Evolutionary conservation across 495 filamentous ascomycete genomes (phyloP), one percentile per base, ranked within the genome.

Genomic region (Lasiosphaeriaceae sp.): DNA sequence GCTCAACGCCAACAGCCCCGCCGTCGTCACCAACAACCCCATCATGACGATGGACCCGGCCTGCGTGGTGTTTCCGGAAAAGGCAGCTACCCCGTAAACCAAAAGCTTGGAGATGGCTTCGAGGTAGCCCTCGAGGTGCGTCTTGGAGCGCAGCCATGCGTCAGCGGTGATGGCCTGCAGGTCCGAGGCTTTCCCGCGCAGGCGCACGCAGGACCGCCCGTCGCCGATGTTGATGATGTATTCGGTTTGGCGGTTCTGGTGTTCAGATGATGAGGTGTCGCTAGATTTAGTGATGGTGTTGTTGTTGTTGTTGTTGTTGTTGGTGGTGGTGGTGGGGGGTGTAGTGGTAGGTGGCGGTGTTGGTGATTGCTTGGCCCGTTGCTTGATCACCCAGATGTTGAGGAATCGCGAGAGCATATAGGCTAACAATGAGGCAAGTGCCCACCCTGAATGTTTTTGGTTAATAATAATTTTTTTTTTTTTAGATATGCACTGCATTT

Each of bases 151-250:
- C 23, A 86, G 67, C 84, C 83, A 87, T 29, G 74, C 65, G 1
- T 76, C 74, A 2, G 75, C 71, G 2, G 81, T 86, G 52, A 86
- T 75, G 35, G 81, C 80, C 54, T 83, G 80, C 9, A 86, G 71
- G 56, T 84, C 83, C 43, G 78, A 73, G 2, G 80, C 73, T 22
- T 59, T 50, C 19, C 84, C 85, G 31, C 71, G 71, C 48, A 87
- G 68, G 2, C 75, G 68, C 3, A 86, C 71, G 62, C 47, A 26
- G 3, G 55, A 52, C 49, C 62, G 34, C 26, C 65, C 70, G 44
- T 64, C 61, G 4, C 57, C 65, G 6, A 74, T 60, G 35, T 67
- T 67, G 35, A 76, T 60, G 11, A 68, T 49, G 31, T 71, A 73
- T 56, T 69, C 62, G 3, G 68, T 71, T 9, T 66, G 54, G 29